Evolutionary conservation across 352 stramenopile species (phyloP).

Genomic region (Phytopythium helicoides): DNA sequence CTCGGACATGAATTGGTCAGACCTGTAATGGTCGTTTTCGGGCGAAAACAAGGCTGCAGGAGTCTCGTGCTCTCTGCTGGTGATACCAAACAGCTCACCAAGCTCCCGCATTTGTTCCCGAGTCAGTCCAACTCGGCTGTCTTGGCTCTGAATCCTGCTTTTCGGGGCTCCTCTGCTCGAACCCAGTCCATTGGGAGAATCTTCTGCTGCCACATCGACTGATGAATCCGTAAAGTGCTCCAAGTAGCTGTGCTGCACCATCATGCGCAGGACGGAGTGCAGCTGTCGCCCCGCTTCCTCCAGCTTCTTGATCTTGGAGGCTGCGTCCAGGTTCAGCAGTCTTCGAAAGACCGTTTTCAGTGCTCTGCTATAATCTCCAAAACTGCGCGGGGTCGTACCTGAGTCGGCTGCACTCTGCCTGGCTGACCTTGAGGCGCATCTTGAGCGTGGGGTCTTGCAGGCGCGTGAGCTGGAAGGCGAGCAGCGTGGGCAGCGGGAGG

Average conservation of each 20-base stretch:
- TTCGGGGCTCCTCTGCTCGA: neutral
- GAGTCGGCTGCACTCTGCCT: conserved; percentile 68
- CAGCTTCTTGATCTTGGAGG: conserved; percentile 54
- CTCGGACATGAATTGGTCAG: conserved; percentile 2
- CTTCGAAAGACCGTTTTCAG: neutral
- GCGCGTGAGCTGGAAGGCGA: conserved; percentile 68
- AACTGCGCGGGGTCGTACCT: conserved; percentile 12
- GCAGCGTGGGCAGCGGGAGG: conserved; percentile 68
- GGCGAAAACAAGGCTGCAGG: neutral
- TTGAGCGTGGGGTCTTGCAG: conserved; percentile 70
- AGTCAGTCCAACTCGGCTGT: conserved; percentile 20
- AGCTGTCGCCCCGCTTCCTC: conserved; percentile 60
- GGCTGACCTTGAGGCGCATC: conserved; percentile 63
- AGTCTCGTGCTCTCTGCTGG: conserved; percentile 4
- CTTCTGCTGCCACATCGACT: neutral
- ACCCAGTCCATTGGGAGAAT: neutral
- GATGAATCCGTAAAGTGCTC: conserved; percentile 45
- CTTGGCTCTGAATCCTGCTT: neutral
- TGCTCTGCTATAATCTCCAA: no score
- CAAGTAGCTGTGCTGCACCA: conserved; percentile 69
- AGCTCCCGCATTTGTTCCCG: conserved; percentile 50
- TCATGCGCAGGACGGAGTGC: conserved; percentile 51
- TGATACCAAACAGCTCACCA: conserved; percentile 46
- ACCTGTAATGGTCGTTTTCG: neutral
- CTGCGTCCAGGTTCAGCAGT: conserved; percentile 46